These are phyloP conservation scores for Coemansia sp. DNA, from an alignment of 192 early-diverging fungal genomes.

Conservation along the genomic window DNA sequence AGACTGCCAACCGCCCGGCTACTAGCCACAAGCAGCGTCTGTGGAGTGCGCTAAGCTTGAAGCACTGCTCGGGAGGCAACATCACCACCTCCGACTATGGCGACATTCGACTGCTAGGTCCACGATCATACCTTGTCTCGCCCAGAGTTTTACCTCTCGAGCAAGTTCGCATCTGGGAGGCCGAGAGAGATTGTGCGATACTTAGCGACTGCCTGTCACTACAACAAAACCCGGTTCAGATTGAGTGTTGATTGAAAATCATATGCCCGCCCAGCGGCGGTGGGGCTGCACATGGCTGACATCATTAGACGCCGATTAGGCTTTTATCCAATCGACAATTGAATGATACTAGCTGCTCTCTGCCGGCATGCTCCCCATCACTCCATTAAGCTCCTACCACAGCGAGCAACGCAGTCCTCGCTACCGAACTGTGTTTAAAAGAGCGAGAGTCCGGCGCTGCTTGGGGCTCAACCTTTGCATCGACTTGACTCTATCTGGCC, in stretches of 20 bases:
- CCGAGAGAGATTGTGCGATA: not conserved
- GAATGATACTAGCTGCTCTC: not conserved
- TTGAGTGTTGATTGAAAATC: not conserved
- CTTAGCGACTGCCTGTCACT: not conserved
- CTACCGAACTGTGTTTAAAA: not conserved
- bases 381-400: not conserved
- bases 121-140: constrained; percentile 40
- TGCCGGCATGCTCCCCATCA: not conserved
- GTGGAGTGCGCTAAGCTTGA: not conserved
- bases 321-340: not conserved
- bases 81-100: constrained; percentile 25
- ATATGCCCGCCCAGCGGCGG: not conserved
- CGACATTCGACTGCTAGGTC: constrained; percentile 34
- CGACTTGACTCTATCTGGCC: not conserved
- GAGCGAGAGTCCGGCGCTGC: not conserved
- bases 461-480: not conserved
- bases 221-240: not conserved
- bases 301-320: not conserved
- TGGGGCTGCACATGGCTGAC: not conserved
- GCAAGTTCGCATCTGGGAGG: constrained; percentile 32
- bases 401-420: not conserved
- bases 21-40: not conserved
- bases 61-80: not conserved
- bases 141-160: constrained; percentile 30
- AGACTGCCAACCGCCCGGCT: not conserved